Base-by-base conservation (phyloP, 2,329 filamentous ascomycete genomes). In the Aureobasidium vineae region DNA sequence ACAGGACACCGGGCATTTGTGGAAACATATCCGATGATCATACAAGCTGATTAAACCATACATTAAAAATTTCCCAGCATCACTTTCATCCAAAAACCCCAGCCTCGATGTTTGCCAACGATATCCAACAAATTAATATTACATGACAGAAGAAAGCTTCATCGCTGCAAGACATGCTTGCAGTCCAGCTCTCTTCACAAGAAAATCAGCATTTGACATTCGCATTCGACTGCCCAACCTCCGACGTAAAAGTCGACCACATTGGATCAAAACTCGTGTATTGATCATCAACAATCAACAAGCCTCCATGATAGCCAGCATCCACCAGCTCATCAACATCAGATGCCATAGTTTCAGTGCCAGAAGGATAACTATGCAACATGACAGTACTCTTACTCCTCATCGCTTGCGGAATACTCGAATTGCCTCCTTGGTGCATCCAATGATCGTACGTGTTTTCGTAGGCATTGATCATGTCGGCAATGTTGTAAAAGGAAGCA, bases 381-480 rank as follows among this genome's bases (percentile, higher is more conserved):
- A 72, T 70, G 23, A 72, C 57, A 0, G 70, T 72, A 8, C 47
- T 66, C 64, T 70, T 67, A 5, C 28, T 65, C 64, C 53, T 64
- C 53, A 36, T 57, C 15, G 19, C 52, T 33, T 7, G 60, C 53
- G 41, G 69, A 49, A 65, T 70, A 43, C 11, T 61, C 52, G 26
- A 33, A 54, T 21, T 71, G 38, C 59, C 68, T 63, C 43, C 67
- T 49, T 43, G 53, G 23, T 65, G 65, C 66, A 41, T 47, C 68
- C 68, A 69, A 15, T n/a, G 19, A 7, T 57, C 60, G 19, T 65
- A 66, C 2, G 53, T 60, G 45, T 70, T 66, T 52, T 72, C 71
- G 43, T 71, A 69, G 8, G 69, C 68, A 38, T 72, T 72, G 63
- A 72, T 68, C 63, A 70, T 70, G 49, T 72, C 71, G 3, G 70